phyloP scores from a whole-genome alignment of 2,329 filamentous ascomycete species.

The Bipolaris cookei region DNA sequence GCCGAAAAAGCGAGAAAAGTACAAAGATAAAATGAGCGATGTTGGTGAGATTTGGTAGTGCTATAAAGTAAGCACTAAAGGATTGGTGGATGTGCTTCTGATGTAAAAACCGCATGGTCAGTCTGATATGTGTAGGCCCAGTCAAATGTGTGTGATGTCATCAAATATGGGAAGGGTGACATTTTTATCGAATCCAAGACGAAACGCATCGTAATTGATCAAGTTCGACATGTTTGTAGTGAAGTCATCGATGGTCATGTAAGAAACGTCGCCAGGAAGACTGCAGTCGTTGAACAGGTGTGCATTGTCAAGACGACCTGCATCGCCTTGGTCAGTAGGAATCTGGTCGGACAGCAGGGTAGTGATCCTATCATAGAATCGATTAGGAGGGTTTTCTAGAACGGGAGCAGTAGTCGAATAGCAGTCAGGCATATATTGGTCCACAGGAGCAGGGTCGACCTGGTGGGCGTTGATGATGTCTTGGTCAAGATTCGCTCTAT shows the following conservation, averaged over 20 bases:
- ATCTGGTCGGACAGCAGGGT: constrained; percentile 3
- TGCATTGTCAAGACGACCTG: not conserved
- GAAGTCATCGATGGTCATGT: not conserved
- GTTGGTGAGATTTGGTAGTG: not conserved
- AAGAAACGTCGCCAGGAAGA: not conserved
- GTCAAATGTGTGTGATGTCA: not conserved
- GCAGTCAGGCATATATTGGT: not conserved
- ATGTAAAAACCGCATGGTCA: not conserved
- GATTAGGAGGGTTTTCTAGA: not conserved
- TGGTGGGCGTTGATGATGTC: constrained; percentile 13
- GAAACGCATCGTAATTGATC: constrained; percentile 19
- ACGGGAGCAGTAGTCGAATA: not conserved
- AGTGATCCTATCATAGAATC: constrained; percentile 12
- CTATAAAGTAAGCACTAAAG: not conserved
- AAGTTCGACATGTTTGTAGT: not conserved
- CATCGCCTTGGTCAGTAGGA: not conserved
- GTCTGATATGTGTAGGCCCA: not conserved
- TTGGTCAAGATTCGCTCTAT: constrained; percentile 11
- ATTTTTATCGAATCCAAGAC: constrained; percentile 26
- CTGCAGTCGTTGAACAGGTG: not conserved
- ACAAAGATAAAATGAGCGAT: not conserved
- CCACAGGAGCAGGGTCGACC: not conserved
- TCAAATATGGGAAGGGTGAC: constrained; percentile 27
- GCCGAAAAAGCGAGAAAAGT: not conserved
- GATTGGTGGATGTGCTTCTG: not conserved